Percentiles rank a stretch among this genome's conserved stretches.
phyloP scores from a whole-genome alignment of 805 yeast species.

The Ogataea glucozyma region DNA sequence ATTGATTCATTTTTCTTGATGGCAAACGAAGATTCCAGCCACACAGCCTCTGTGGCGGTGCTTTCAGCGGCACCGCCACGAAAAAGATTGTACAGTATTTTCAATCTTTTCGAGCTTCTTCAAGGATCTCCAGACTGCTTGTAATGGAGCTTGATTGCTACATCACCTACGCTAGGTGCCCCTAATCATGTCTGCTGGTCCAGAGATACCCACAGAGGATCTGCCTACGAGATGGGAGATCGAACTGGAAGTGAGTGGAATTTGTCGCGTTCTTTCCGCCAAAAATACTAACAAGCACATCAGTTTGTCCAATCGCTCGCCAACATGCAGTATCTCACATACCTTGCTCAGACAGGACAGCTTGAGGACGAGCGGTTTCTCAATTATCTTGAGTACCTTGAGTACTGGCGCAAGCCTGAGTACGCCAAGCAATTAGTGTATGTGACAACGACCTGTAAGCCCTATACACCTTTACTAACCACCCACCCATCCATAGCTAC shows the following conservation, averaged over 20 bases:
- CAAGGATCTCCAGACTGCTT: too few species aligned
- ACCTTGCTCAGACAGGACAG: constrained; percentile 79
- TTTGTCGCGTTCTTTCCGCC: background rate
- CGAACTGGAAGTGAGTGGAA: constrained; percentile 64
- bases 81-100: background rate
- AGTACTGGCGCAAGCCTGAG: constrained; percentile 79
- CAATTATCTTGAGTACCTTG: constrained; percentile 74
- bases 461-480: constrained; percentile 2
- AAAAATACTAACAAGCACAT: constrained; percentile 3
- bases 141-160: too few species aligned
- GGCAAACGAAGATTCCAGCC: background rate
- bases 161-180: too few species aligned
- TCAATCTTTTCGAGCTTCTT: too few species aligned
- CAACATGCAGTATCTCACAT: constrained; percentile 83
- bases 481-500: constrained; percentile 65
- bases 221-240: constrained; percentile 86
- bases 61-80: background rate
- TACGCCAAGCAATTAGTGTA: constrained; percentile 67
- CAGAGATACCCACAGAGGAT: constrained; percentile 24
- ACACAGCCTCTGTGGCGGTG: constrained; percentile 3
- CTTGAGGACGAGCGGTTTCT: constrained; percentile 71
- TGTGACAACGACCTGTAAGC: constrained; percentile 10
- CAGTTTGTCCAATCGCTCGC: constrained; percentile 90
- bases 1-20: too few species aligned
- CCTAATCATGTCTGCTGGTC: background rate